Base-by-base conservation (phyloP, 768 basidiomycete species). In the Auriscalpium vulgare region DNA sequence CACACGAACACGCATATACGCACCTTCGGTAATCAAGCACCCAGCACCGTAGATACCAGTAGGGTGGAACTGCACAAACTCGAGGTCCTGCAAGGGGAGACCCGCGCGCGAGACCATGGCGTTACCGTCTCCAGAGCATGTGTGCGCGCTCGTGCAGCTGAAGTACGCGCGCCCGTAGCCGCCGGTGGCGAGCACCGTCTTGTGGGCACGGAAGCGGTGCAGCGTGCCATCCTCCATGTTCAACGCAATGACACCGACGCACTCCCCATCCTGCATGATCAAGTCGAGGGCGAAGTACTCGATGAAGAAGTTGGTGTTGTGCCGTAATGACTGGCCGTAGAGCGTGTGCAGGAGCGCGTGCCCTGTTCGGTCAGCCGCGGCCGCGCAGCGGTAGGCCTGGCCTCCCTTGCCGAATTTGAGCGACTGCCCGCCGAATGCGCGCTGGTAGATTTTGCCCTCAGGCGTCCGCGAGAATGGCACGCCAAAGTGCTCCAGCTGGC, bases 31-130 rank as follows among this genome's bases (percentile, higher is more conserved):
- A 69, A 99, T 99, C 62, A 99, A 80, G 74, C 97, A 99, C 49
- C 97, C 97, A 65, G 97, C 95, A 62, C 97, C 97, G 69, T 98
- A 99, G 66, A 99, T 98, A 73, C 97, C 97, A 47, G 97, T 98
- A 2, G 97, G 97, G 72, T 98, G 97, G 91, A 99, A 99, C 71
- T 99, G 97, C n/a, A 98, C 95, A 69, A 99, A 99, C 73, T 99
- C 97, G 58, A 88, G 72, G 74, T 99, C 97, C 75, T 98, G 97
- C 46, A 98, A 78, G 53, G 97, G 97, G 53, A 99, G 78, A 36
- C 97, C 97, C 29, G 97, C 97, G 66, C 97, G 85, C 50, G 85
- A 85, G 62, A 98, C 93, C 97, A 99, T 99, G 36, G 91, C 97
- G 66, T 97, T 97, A 57, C 97, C 97, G 62, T 99, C 97, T 68